phyloP scores from a whole-genome alignment of 306 rosid species.

The Casuarina equisetifolia region DNA sequence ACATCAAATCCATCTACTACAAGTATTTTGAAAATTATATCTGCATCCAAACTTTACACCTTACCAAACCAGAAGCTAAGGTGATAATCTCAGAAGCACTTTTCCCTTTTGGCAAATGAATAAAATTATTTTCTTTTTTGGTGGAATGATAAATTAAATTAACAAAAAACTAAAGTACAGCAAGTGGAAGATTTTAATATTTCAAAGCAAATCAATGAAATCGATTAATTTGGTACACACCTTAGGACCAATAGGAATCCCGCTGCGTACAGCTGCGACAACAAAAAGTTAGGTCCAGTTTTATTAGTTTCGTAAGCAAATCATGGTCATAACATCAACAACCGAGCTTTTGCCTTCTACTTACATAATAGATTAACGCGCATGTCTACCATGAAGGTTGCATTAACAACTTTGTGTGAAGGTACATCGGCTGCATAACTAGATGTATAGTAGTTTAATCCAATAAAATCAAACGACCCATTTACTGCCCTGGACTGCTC shows the following conservation, averaged over 20 bases:
- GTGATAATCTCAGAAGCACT: too few species aligned
- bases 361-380: conserved; percentile 39
- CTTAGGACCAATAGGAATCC: conserved; percentile 54
- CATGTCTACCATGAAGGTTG: conserved; percentile 32
- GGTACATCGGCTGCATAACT: conserved; percentile 40
- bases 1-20: too few species aligned
- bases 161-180: too few species aligned
- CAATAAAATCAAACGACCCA: conserved; percentile 61
- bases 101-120: too few species aligned
- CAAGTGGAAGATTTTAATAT: too few species aligned
- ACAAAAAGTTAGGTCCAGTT: neutral
- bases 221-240: conserved; percentile 24
- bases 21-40: too few species aligned
- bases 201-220: too few species aligned
- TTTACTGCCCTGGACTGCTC: conserved; percentile 41
- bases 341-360: neutral
- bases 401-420: conserved; percentile 4
- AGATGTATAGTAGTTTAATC: conserved; percentile 60
- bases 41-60: too few species aligned
- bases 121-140: too few species aligned
- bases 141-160: too few species aligned
- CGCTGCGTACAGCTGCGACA: conserved; percentile 32
- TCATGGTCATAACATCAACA: neutral
- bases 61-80: too few species aligned
- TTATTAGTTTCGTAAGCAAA: neutral